phyloP scores from a whole-genome alignment of 257 asterid species.

The Rauvolfia tetraphylla region DNA sequence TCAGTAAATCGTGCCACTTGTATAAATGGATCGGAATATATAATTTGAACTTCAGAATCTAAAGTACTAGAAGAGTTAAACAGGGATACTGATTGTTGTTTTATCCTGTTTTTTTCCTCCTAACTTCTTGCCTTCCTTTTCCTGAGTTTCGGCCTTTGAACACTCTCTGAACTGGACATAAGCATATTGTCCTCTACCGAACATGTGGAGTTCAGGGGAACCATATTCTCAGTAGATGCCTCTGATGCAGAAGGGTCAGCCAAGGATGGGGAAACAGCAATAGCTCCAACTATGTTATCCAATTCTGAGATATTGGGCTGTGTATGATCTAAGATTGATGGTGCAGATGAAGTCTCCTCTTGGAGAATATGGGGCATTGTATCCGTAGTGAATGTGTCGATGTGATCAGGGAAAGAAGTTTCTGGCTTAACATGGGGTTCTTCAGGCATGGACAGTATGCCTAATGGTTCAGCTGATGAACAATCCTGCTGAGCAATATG shows the following conservation, averaged over 20 bases:
- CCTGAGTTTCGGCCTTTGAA: slow-evolving; percentile 17
- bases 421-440: slow-evolving; percentile 22
- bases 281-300: slow-evolving; percentile 34
- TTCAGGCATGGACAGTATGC: slow-evolving; percentile 5
- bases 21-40: not conserved
- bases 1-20: not conserved
- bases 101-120: not conserved
- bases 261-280: slow-evolving; percentile 26
- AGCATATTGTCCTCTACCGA: slow-evolving; percentile 13
- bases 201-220: slow-evolving; percentile 22
- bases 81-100: not conserved
- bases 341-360: slow-evolving; percentile 26
- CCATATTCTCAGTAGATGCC: slow-evolving; percentile 20
- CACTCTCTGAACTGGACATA: not conserved
- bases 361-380: slow-evolving; percentile 2
- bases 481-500: slow-evolving; percentile 21
- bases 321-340: slow-evolving; percentile 15
- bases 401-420: slow-evolving; percentile 37
- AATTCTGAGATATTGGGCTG: slow-evolving; percentile 29
- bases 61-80: not conserved
- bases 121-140: slow-evolving; percentile 25
- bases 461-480: slow-evolving; percentile 32
- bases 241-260: slow-evolving; percentile 28
- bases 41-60: not conserved
- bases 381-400: slow-evolving; percentile 4